Evolutionary conservation across 352 stramenopile genomes (phyloP).

Genomic region (Phytophthora fragariaefolia): DNA sequence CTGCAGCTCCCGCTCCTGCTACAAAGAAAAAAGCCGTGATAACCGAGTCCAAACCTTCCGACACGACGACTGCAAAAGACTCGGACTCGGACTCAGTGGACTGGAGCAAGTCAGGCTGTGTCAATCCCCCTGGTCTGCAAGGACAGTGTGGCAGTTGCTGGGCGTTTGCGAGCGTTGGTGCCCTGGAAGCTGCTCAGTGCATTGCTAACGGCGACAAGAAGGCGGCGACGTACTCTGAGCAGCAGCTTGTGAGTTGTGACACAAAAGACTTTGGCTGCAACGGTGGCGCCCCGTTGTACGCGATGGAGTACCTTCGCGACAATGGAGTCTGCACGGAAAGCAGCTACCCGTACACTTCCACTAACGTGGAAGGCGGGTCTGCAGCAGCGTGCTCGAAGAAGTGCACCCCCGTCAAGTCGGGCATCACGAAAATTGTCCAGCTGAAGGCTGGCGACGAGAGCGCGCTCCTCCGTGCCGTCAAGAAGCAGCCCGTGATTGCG

Average conservation of each 20-base stretch:
- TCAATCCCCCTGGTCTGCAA: constrained; percentile 93
- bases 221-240: constrained; percentile 87
- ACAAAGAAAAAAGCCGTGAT: constrained; percentile 19
- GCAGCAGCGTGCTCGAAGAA: constrained; percentile 41
- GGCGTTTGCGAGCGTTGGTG: constrained; percentile 94
- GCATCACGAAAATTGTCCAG: constrained; percentile 58
- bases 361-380: constrained; percentile 32
- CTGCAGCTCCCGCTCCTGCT: constrained; percentile 15
- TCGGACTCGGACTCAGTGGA: constrained; percentile 40
- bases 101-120: constrained; percentile 52
- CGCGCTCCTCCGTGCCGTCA: constrained; percentile 85
- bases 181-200: constrained; percentile 91
- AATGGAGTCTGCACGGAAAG: constrained; percentile 84
- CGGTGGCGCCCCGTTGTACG: constrained; percentile 91
- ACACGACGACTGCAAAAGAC: constrained; percentile 20
- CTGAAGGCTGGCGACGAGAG: constrained; percentile 72
- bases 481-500: constrained; percentile 94
- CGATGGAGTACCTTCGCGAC: constrained; percentile 90
- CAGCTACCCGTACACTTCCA: constrained; percentile 84
- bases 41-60: not conserved
- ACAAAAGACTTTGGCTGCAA: constrained; percentile 89
- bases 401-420: constrained; percentile 43
- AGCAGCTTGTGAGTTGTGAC: constrained; percentile 94
- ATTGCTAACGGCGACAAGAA: constrained; percentile 69
- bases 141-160: constrained; percentile 97